These are phyloP conservation scores for Seminavis robusta DNA, from an alignment of 108 stramenopile genomes.

Conservation along the genomic window DNA sequence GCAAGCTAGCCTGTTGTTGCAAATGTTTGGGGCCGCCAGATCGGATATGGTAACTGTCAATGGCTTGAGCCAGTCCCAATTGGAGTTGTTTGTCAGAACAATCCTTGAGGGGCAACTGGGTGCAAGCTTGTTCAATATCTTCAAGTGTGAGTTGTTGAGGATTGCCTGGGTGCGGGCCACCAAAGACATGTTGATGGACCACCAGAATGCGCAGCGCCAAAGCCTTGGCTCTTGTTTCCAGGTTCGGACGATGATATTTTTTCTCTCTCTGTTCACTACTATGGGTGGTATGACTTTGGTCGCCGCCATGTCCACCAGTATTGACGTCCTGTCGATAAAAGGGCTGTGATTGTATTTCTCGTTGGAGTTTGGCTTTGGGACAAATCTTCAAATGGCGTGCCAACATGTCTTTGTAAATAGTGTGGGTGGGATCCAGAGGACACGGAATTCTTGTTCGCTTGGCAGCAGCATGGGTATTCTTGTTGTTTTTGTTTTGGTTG, in stretches of 20 bases:
- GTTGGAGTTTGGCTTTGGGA: conserved; percentile 47
- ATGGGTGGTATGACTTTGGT: no score
- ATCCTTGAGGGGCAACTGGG: conserved; percentile 50
- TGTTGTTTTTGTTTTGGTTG: neutral
- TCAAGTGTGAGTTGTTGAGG: conserved; percentile 15
- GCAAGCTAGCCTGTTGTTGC: conserved; percentile 69
- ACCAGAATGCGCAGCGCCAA: conserved; percentile 54
- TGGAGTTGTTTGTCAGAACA: conserved; percentile 48
- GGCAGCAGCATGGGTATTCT: no score
- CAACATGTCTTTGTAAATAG: conserved; percentile 57
- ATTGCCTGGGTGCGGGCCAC: neutral
- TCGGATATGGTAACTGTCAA: conserved; percentile 46
- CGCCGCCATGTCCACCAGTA: conserved; percentile 61
- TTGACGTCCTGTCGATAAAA: conserved; percentile 62
- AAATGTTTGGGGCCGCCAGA: conserved; percentile 70
- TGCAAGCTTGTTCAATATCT: conserved; percentile 58
- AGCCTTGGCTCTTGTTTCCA: conserved; percentile 38
- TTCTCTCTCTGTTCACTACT: neutral
- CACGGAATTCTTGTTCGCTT: conserved; percentile 75
- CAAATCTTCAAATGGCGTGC: conserved; percentile 63
- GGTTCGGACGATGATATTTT: conserved; percentile 3
- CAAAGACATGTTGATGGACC: conserved; percentile 53
- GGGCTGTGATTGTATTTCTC: conserved; percentile 25
- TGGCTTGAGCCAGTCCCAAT: conserved; percentile 27
- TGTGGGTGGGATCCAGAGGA: conserved; percentile 81